Evolutionary conservation across 2,329 filamentous ascomycete genomes (phyloP).

Genomic region (Didymella exigua): DNA sequence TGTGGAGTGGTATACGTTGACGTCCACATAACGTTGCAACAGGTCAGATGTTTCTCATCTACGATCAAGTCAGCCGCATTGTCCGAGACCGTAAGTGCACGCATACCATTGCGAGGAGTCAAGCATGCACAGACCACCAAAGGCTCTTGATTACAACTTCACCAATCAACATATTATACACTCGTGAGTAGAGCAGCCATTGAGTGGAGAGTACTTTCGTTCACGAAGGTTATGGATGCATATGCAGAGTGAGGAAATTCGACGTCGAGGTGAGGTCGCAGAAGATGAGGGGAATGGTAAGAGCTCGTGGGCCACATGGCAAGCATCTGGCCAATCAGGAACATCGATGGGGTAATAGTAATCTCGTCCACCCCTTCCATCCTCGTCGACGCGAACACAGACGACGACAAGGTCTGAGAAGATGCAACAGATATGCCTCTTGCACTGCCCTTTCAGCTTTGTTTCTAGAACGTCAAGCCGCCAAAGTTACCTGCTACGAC

Average conservation of each 20-base stretch:
- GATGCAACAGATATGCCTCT: not conserved
- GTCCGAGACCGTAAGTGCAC: not conserved
- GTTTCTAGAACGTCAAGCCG: no score
- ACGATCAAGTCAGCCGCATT: not conserved
- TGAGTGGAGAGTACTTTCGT: not conserved
- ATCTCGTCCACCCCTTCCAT: conserved; percentile 4
- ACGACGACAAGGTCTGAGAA: not conserved
- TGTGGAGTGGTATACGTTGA: not conserved
- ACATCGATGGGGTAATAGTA: conserved; percentile 19
- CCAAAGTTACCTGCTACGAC: not conserved
- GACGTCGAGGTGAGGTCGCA: conserved; percentile 9
- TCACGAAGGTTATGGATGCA: not conserved
- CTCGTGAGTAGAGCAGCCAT: not conserved
- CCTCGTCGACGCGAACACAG: conserved; percentile 3
- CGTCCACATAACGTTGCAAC: not conserved
- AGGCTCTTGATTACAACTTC: not conserved
- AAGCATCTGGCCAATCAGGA: conserved; percentile 12
- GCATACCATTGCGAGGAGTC: not conserved
- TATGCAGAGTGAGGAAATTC: not conserved
- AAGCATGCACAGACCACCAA: conserved; percentile 1
- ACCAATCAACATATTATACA: not conserved
- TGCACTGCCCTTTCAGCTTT: no score
- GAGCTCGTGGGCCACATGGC: conserved; percentile 16
- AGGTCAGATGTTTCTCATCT: not conserved
- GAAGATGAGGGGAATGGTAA: conserved; percentile 14